These are phyloP conservation scores for Pichia membranifaciens DNA, from an alignment of 805 yeast species.

Conservation along the genomic window DNA sequence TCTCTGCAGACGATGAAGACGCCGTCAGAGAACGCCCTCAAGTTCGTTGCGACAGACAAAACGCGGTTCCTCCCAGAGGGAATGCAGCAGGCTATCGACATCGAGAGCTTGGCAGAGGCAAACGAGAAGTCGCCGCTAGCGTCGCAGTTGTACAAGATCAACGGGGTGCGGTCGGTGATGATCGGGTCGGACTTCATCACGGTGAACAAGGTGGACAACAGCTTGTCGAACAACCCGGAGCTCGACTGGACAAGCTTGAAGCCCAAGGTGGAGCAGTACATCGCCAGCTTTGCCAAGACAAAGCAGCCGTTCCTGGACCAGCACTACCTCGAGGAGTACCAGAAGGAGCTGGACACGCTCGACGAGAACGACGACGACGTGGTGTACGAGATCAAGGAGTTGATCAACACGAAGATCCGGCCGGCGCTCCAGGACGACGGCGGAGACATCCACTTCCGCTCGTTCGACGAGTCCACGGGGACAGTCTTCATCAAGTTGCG, in stretches of 20 bases:
- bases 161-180: slow-evolving; percentile 67
- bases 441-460: slow-evolving; percentile 65
- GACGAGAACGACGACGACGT: slow-evolving; percentile 62
- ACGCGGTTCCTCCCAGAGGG: slow-evolving; percentile 39
- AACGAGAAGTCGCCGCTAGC: slow-evolving; percentile 60
- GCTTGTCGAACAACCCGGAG: slow-evolving; percentile 29
- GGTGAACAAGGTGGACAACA: slow-evolving; percentile 47
- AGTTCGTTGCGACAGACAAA: slow-evolving; percentile 48
- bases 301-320: slow-evolving; percentile 25
- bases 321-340: slow-evolving; percentile 20
- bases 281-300: slow-evolving; percentile 23
- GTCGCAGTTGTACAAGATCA: slow-evolving; percentile 47
- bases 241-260: slow-evolving; percentile 28
- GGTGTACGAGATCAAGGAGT: slow-evolving; percentile 60
- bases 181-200: slow-evolving; percentile 72
- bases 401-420: slow-evolving; percentile 62
- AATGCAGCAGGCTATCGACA: slow-evolving; percentile 41
- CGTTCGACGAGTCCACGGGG: slow-evolving; percentile 51
- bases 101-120: slow-evolving; percentile 49
- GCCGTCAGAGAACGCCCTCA: slow-evolving; percentile 72
- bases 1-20: slow-evolving; percentile 47
- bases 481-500: slow-evolving; percentile 51
- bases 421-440: slow-evolving; percentile 76
- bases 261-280: slow-evolving; percentile 23
- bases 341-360: slow-evolving; percentile 25